Conservation (phyloP, 1,284 basidiomycete genomes). For the Sphagnurus paluster region DNA sequence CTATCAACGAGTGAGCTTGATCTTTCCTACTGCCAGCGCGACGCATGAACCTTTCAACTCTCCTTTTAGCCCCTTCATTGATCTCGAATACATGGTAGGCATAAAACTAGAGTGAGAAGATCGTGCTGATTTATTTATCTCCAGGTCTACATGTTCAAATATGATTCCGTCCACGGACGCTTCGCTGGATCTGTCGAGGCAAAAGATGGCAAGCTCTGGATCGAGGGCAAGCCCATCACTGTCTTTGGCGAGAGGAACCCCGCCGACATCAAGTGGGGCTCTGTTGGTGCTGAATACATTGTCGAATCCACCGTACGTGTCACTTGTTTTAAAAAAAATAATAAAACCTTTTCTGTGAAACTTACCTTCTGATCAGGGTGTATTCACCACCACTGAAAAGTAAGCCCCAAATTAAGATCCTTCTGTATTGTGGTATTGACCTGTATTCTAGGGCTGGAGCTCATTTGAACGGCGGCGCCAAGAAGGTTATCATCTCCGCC, state of each 20-base stretch:
- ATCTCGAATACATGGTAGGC: conserved; percentile 89
- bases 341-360: not conserved
- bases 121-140: conserved; percentile 39
- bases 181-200: conserved; percentile 86
- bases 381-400: conserved; percentile 95
- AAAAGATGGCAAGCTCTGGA: conserved; percentile 89
- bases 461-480: conserved; percentile 99
- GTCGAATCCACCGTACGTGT: conserved; percentile 88
- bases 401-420: conserved; percentile 30
- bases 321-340: not conserved
- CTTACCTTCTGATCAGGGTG: conserved; percentile 60
- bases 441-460: conserved; percentile 68
- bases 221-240: conserved; percentile 80
- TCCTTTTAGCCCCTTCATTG: conserved; percentile 82
- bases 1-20: conserved; percentile 82
- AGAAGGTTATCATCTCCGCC: conserved; percentile 99
- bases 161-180: conserved; percentile 95
- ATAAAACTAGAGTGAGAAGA: not conserved
- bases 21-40: conserved; percentile 14
- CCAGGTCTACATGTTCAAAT: conserved; percentile 99
- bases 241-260: conserved; percentile 92
- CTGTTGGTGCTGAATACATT: conserved; percentile 87
- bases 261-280: conserved; percentile 82
- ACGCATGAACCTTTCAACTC: conserved; percentile 11
- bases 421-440: conserved; percentile 6